Base-by-base conservation (phyloP, 2,329 filamentous ascomycete species). In the Albophoma yamanashiensis region DNA sequence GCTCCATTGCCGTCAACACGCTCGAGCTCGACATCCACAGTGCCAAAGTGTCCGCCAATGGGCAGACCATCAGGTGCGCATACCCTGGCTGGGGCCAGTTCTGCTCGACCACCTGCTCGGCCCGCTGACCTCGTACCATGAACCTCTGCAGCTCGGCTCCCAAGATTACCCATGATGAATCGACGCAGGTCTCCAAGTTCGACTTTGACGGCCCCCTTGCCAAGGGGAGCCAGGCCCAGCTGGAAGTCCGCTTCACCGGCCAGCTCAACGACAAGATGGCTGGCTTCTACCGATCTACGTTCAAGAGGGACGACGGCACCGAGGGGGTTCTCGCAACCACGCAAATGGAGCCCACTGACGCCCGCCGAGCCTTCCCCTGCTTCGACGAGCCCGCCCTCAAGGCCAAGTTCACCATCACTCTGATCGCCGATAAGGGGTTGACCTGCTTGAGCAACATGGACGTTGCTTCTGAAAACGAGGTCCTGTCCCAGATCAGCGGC, bases 381-480 rank as follows among this genome's bases (percentile, higher is more conserved):
- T 97, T 97, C 73, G 93, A 97, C 71, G 94, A 97, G 78, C 93
- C 93, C 36, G 88, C 91, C 34, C 82, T 97, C 67, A 97, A 97
- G 80, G 91, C 93, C 45, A 88, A 89, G 65, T 97, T 96, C 76
- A 93, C 91, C 38, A 86, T 97, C 64, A 96, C 92, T 0, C 81
- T 97, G 66, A 82, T 97, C 67, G 92, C 93, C 6, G 92, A 97
- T 75, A 90, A 95, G 78, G 81, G 91, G 69, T 77, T 96, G 76
- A 96, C 92, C 15, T 97, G 93, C 71, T 75, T 97, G 71, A 95
- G 92, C 77, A 97, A 97, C 77, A 97, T 97, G 93, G 91, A 97
- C 71, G 90, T 94, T 59, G 89, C 86, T 40, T 87, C 86, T 7
- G 89, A 95, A 78, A 85, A 85, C 47, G 85, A 91, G 60, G 80